Evolutionary conservation across 2,329 filamentous ascomycete species (phyloP).

Genomic region (Talaromyces sp.): DNA sequence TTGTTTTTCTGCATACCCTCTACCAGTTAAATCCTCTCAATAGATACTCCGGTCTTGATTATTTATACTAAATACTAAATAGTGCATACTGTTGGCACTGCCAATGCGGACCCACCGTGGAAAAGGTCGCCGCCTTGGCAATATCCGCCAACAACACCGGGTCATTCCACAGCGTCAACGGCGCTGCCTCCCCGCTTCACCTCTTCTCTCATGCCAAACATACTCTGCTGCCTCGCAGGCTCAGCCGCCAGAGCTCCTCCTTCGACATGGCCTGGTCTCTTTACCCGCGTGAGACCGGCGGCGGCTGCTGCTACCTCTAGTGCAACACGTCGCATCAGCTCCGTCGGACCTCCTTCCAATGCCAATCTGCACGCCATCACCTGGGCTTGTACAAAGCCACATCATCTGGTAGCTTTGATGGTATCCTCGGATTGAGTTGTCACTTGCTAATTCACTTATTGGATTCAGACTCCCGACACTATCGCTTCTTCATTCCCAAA

Average conservation of each 20-base stretch:
- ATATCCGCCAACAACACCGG: background rate
- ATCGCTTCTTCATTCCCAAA: constrained; percentile 17
- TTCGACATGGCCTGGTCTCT: background rate
- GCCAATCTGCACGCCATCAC: constrained; percentile 8
- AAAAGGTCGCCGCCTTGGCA: background rate
- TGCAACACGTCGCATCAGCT: background rate
- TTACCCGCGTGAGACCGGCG: background rate
- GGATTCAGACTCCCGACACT: constrained; percentile 13
- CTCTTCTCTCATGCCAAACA: constrained; percentile 6
- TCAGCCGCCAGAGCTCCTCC: background rate
- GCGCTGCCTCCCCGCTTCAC: background rate
- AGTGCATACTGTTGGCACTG: too few species aligned
- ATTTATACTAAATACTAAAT: too few species aligned
- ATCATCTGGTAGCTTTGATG: constrained; percentile 12
- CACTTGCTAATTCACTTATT: background rate
- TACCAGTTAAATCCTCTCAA: too few species aligned
- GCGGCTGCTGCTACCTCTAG: background rate
- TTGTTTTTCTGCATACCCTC: too few species aligned
- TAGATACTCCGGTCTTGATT: too few species aligned
- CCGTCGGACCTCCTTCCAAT: background rate
- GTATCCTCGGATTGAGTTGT: constrained; percentile 18
- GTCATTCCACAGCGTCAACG: background rate
- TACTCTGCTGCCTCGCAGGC: background rate
- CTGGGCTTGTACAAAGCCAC: constrained; percentile 1
- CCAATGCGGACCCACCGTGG: background rate